Conservation (phyloP, 169 alveolate species). For the Plasmodium yoelii region DNA sequence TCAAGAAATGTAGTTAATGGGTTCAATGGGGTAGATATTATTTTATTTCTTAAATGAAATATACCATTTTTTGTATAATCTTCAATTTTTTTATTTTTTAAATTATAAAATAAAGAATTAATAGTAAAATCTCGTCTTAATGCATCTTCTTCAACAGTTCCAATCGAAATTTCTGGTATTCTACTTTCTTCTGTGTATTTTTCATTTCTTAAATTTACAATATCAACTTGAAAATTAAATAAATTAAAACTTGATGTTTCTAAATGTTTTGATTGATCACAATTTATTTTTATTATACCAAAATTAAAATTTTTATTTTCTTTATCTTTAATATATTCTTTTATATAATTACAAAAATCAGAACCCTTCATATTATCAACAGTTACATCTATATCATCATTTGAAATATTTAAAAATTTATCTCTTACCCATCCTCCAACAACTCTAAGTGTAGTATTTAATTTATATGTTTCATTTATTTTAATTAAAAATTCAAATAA, state of each 20-base stretch:
- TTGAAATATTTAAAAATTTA: constrained; percentile 86
- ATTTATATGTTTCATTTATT: constrained; percentile 44
- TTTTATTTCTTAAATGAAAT: constrained; percentile 91
- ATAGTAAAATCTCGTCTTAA: constrained; percentile 98
- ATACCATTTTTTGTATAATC: constrained; percentile 95
- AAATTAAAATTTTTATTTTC: constrained; percentile 85
- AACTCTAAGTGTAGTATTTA: constrained; percentile 88
- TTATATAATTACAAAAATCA: constrained; percentile 82
- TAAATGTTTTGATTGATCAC: constrained; percentile 97
- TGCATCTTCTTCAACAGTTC: constrained; percentile 98
- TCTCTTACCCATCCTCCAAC: constrained; percentile 99
- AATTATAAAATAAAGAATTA: constrained; percentile 97
- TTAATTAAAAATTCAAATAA: constrained; percentile 38
- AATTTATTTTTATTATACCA: constrained; percentile 94
- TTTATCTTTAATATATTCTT: constrained; percentile 82
- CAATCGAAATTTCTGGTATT: constrained; percentile 94
- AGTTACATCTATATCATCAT: constrained; percentile 98
- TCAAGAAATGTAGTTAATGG: constrained; percentile 95
- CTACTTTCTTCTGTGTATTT: constrained; percentile 94
- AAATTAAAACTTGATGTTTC: constrained; percentile 96
- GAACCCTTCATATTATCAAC: constrained; percentile 96
- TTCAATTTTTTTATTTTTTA: constrained; percentile 93
- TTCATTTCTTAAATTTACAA: constrained; percentile 97
- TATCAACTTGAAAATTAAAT: constrained; percentile 93
- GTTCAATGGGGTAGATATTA: constrained; percentile 95